phyloP scores from a whole-genome alignment of 2,329 filamentous ascomycete genomes.

The Beauveria scarabaeidicola region DNA sequence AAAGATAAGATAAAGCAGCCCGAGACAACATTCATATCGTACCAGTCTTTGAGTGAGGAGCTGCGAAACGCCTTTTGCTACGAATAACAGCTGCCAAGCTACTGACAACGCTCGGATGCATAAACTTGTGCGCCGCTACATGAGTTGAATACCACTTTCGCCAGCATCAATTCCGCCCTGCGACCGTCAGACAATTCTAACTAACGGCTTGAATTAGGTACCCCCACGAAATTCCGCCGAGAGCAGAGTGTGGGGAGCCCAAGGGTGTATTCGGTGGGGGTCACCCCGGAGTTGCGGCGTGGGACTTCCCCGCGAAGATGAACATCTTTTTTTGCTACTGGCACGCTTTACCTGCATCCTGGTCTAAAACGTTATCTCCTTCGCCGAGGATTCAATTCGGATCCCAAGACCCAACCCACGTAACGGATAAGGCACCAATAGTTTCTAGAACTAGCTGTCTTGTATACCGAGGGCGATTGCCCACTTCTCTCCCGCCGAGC shows the following conservation, averaged over 20 bases:
- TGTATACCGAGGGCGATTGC: not conserved
- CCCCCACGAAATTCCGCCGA: constrained; percentile 7
- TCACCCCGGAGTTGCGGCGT: constrained; percentile 9
- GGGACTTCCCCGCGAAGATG: constrained; percentile 8
- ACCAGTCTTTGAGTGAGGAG: not conserved
- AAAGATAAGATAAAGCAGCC: not conserved
- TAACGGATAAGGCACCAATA: not conserved
- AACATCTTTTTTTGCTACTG: not conserved
- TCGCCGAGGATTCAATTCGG: not conserved
- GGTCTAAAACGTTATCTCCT: not conserved
- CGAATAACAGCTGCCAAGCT: not conserved
- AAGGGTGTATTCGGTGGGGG: constrained; percentile 4
- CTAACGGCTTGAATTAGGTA: not conserved
- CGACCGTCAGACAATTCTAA: not conserved
- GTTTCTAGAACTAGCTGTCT: not conserved
- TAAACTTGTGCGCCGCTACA: not conserved
- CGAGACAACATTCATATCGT: not conserved
- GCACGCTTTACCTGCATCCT: not conserved
- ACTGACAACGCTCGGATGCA: not conserved
- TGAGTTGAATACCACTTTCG: not conserved
- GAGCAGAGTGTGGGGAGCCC: not conserved
- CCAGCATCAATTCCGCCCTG: not conserved
- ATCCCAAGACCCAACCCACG: not conserved
- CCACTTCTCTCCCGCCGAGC: not conserved
- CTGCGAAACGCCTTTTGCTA: not conserved